phyloP scores from a whole-genome alignment of 306 rosid species.

The Acacia acuminata region DNA sequence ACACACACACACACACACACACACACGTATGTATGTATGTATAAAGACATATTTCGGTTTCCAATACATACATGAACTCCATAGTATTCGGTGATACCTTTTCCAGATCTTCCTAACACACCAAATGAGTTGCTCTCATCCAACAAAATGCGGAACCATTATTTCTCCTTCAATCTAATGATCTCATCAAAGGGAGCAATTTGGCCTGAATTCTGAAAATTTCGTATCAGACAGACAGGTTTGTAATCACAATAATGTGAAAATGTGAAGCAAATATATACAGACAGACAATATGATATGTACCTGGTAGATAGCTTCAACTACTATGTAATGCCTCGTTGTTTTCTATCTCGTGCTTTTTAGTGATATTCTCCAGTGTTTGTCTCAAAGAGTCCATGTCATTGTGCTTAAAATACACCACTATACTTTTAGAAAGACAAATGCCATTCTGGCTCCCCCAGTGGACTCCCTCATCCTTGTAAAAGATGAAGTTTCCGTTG shows the following conservation, averaged over 20 bases:
- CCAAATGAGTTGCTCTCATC: constrained; percentile 99
- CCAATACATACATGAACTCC: constrained; percentile 71
- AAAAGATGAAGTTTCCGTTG: constrained; percentile 30
- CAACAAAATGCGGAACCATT: constrained; percentile 76
- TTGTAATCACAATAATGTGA: not conserved
- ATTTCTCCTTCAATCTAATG: constrained; percentile 85
- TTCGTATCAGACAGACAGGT: not conserved
- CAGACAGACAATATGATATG: constrained; percentile 20
- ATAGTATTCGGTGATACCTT: constrained; percentile 81
- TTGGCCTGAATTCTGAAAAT: constrained; percentile 87
- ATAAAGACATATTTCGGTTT: not conserved
- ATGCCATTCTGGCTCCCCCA: constrained; percentile 99
- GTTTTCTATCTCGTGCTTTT: constrained; percentile 66
- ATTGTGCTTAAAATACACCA: constrained; percentile 91
- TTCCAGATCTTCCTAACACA: constrained; percentile 85
- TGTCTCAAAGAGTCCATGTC: constrained; percentile 79
- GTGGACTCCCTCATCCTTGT: constrained; percentile 95
- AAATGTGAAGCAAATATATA: not conserved
- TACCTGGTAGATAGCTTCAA: constrained; percentile 98
- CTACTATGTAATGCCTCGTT: constrained; percentile 89
- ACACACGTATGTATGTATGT: too few species aligned
- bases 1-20: too few species aligned
- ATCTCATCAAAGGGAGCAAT: constrained; percentile 92
- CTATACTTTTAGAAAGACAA: constrained; percentile 86
- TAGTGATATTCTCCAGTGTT: constrained; percentile 75